Evolutionary conservation across 805 yeast species (phyloP), one percentile per base, ranked within the genome.

Genomic region (Barnettozyma pratensis): DNA sequence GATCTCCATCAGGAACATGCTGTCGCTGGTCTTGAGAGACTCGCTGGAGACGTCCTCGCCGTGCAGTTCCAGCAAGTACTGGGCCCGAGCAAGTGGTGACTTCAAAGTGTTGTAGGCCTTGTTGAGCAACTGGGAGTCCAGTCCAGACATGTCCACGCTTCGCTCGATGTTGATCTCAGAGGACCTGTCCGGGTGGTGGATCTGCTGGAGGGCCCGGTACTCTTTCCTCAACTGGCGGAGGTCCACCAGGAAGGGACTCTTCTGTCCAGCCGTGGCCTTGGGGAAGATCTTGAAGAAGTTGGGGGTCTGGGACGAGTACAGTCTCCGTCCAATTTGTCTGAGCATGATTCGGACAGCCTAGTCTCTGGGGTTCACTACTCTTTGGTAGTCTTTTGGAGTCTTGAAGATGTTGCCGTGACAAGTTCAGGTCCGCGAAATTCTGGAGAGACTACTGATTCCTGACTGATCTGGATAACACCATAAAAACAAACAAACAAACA

Each of bases 141-240:
- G 40, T 7, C 37, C 45, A 19, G 32, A 10, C 4, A 26, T 6
- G 9, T 30, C 65, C 27, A 62, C 72, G 34, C 56, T 56, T 42
- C 53, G 8, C 34, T 31, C 62, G 35, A 59, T 48, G 34, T 50
- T 54, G 54, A 54, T 40, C 19, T 39, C 54, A 7, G 55, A 25
- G 6, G 42, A 10, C 6, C 69, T 71, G 68, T 92, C 99, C 0
- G 99, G 99, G 62, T 92, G 99, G 43, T 77, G 74, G 50, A 75
- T 72, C 36, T 85, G 77, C 64, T 92, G 98, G 31, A 90, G 69
- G 7, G 60, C 54, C 37, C 96, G 69, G 63, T 81, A 92, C 63
- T 94, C 98, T 49, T 80, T 76, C 45, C 96, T 76, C 42, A 92
- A 72, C 14, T 67, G 59, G 42, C 73, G 68, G 11, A 71, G 58